Evolutionary conservation across 148 eudicot genomes (phyloP), one percentile per base, ranked within the genome.

Genomic region (Rhododendron molle): DNA sequence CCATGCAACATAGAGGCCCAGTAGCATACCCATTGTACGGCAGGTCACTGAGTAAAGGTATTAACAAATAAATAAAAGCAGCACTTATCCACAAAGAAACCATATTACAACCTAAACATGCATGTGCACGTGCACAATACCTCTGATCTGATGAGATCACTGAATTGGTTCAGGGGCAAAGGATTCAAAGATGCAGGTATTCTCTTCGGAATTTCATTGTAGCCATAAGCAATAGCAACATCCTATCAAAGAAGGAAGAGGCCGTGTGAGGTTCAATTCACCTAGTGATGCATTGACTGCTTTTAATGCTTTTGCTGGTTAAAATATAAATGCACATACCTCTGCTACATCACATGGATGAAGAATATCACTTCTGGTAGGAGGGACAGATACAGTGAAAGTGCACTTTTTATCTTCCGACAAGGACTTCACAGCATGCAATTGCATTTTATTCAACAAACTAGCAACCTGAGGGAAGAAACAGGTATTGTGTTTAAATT

Each of bases 291-390:
- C 11, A 60, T 0, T 26, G 3, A 49, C 72, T n/a, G 46, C 72
- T 49, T 60, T 50, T 18, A 49, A 43, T 36, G 46, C 72, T 49
- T 62, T 38, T 20, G 50, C 21, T 77, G 5, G 32, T 9, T 44
- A 28, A 85, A 77, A 86, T 40, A 52, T 1, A 32, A 47, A 49
- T 56, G 18, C 54, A 44, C 65, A 69, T 86, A 95, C 99, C 98
- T 95, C 99, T 88, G 97, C 94, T 76, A 97, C 95, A 88, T 97
- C 98, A 92, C 99, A 97, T 13, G 98, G 94, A 93, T 97, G 99
- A 85, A 97, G 98, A 87, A 97, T 83, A 91, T 97, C 99, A 87
- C 98, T 97, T 88, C 98, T 91, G 80, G 98, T 97, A 23, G 99
- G 98, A 90, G 99, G 99, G 50, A 95, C 91, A 73, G 94, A 93